These are phyloP conservation scores for Dactylonectria estremocensis DNA, from an alignment of 2,329 filamentous ascomycete genomes.

Conservation along the genomic window DNA sequence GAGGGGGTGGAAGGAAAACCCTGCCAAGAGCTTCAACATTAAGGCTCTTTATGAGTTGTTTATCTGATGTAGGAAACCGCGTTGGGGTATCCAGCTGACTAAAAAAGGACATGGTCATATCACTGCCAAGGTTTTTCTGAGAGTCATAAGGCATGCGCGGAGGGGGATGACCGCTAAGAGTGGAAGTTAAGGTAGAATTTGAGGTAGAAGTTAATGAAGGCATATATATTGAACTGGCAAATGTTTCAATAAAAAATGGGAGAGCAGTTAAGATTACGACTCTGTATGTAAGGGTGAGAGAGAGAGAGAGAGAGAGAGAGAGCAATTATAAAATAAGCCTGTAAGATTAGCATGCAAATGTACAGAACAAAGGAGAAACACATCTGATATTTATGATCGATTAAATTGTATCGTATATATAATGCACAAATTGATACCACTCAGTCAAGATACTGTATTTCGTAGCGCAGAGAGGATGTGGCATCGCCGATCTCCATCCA, in stretches of 20 bases:
- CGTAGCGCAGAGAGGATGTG: too few species aligned
- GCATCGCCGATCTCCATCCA: not conserved
- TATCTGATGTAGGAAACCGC: conserved; percentile 17
- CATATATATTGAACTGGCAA: conserved; percentile 8
- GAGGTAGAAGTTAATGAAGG: conserved; percentile 20
- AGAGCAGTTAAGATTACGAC: conserved; percentile 9
- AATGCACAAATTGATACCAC: not conserved
- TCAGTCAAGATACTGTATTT: not conserved
- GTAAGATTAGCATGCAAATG: not conserved
- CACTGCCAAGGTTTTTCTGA: conserved; percentile 18
- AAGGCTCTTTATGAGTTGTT: not conserved
- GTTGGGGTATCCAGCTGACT: conserved; percentile 6
- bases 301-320: conserved; percentile 1
- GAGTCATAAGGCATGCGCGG: conserved; percentile 8
- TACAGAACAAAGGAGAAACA: not conserved
- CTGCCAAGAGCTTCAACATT: too few species aligned
- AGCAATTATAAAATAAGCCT: too few species aligned
- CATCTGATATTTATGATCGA: conserved; percentile 3
- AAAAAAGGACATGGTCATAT: conserved; percentile 26
- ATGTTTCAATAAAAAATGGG: not conserved
- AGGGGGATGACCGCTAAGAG: conserved; percentile 23
- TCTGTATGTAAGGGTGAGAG: not conserved
- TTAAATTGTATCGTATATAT: not conserved
- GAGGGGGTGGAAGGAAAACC: too few species aligned
- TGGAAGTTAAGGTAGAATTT: conserved; percentile 22